Percentiles rank a stretch among this genome's conserved stretches.
Evolutionary conservation across 805 yeast genomes (phyloP).

Genomic region (Saturnispora bothae): DNA sequence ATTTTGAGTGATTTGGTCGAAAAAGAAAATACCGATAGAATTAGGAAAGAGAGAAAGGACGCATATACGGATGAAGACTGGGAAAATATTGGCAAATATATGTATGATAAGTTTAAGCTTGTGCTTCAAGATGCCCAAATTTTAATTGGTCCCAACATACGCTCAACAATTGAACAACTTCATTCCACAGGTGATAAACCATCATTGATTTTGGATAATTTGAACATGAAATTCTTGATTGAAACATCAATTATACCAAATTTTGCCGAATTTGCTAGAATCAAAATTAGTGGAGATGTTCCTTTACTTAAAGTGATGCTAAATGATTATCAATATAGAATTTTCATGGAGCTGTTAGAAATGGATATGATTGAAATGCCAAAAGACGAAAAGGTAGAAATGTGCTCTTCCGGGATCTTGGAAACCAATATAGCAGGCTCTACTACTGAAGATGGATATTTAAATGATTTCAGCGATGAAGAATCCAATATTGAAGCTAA

Average conservation of each 20-base stretch:
- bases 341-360: conserved; percentile 69
- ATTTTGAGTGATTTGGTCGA: conserved; percentile 73
- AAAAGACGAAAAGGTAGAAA: conserved; percentile 14
- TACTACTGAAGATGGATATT: neutral
- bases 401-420: neutral
- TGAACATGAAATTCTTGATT: conserved; percentile 60
- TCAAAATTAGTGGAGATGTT: conserved; percentile 66
- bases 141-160: conserved; percentile 72
- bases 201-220: conserved; percentile 61
- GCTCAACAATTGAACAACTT: conserved; percentile 65
- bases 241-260: conserved; percentile 82
- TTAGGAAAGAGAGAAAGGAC: conserved; percentile 49
- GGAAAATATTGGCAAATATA: conserved; percentile 59
- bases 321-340: conserved; percentile 85
- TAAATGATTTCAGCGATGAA: conserved; percentile 2
- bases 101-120: conserved; percentile 83
- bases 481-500: neutral
- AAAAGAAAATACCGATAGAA: conserved; percentile 52
- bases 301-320: conserved; percentile 63
- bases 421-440: neutral
- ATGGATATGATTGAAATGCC: conserved; percentile 61
- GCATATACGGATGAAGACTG: conserved; percentile 60
- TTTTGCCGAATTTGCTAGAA: conserved; percentile 60
- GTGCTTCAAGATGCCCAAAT: conserved; percentile 79
- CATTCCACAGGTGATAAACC: conserved; percentile 38